Evolutionary conservation across 352 stramenopile genomes (phyloP).

Genomic region (Phytophthora idaei): DNA sequence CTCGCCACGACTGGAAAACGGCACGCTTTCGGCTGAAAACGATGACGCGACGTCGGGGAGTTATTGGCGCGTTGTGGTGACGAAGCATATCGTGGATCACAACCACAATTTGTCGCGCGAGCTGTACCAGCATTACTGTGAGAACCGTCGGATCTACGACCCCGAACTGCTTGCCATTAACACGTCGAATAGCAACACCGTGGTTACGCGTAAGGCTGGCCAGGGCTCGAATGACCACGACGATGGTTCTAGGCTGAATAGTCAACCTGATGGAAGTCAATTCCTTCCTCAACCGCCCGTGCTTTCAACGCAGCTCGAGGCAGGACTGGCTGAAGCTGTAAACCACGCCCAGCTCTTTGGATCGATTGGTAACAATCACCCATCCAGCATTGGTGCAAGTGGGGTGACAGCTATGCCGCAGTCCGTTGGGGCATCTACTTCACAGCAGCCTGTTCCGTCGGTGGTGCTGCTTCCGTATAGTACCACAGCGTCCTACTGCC

Average conservation of each 20-base stretch:
- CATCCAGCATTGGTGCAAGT: conserved; percentile 10
- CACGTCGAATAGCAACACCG: conserved; percentile 34
- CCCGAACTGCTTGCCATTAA: conserved; percentile 71
- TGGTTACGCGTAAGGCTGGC: conserved; percentile 32
- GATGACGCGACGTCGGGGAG: background rate
- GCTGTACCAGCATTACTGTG: conserved; percentile 76
- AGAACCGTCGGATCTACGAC: conserved; percentile 83
- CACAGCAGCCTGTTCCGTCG: conserved; percentile 33
- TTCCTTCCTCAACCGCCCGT: conserved; percentile 10
- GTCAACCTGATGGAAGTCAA: conserved; percentile 5
- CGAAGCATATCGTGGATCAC: conserved; percentile 76
- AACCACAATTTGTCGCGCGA: conserved; percentile 84
- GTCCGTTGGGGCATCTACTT: conserved; percentile 4
- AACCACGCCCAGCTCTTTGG: conserved; percentile 28
- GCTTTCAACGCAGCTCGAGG: conserved; percentile 32
- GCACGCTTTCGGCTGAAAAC: background rate
- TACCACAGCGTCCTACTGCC: conserved; percentile 19
- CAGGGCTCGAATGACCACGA: conserved; percentile 4
- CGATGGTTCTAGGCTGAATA: conserved; percentile 1
- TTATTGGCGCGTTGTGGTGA: conserved; percentile 75
- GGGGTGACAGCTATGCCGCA: conserved; percentile 11
- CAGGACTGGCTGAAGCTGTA: conserved; percentile 28
- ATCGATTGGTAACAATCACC: conserved; percentile 6
- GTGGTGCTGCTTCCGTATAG: conserved; percentile 43
- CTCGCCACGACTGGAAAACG: conserved; percentile 3